Evolutionary conservation across 129 eudicot genomes (phyloP).

Genomic region (Tanacetum coccineum): DNA sequence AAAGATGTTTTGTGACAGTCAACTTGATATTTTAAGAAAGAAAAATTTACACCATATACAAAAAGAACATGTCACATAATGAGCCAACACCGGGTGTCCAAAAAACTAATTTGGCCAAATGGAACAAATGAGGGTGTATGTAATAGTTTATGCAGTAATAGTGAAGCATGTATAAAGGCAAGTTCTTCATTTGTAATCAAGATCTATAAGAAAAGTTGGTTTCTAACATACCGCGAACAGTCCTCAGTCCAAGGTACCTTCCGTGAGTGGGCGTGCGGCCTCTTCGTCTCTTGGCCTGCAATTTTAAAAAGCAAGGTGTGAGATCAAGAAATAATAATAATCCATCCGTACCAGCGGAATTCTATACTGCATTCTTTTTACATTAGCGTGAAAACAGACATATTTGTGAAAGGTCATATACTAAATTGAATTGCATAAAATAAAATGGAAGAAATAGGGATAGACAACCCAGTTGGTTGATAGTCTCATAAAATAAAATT

Average conservation of each 20-base stretch:
- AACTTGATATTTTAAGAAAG: no score
- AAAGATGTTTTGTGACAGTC: no score
- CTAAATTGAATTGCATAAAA: conserved; percentile 21
- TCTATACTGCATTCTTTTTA: not conserved
- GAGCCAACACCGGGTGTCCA: no score
- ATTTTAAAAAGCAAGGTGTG: not conserved
- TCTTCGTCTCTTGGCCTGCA: conserved; percentile 84
- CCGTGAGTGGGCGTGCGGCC: conserved; percentile 99
- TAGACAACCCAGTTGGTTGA: conserved; percentile 70
- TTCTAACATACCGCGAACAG: conserved; percentile 43
- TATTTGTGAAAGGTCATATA: not conserved
- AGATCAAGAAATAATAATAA: conserved; percentile 17
- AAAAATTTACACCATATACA: no score
- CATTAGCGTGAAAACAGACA: not conserved
- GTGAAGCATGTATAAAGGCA: no score
- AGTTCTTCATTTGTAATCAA: not conserved
- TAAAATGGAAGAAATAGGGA: conserved; percentile 29
- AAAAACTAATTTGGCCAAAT: no score
- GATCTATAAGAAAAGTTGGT: no score
- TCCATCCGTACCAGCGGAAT: not conserved
- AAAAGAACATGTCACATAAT: no score
- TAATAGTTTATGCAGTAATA: no score
- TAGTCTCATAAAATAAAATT: conserved; percentile 77
- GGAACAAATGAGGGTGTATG: no score
- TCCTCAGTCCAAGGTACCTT: conserved; percentile 73